phyloP scores from a whole-genome alignment of 306 rosid genomes.

The Geum urbanum region DNA sequence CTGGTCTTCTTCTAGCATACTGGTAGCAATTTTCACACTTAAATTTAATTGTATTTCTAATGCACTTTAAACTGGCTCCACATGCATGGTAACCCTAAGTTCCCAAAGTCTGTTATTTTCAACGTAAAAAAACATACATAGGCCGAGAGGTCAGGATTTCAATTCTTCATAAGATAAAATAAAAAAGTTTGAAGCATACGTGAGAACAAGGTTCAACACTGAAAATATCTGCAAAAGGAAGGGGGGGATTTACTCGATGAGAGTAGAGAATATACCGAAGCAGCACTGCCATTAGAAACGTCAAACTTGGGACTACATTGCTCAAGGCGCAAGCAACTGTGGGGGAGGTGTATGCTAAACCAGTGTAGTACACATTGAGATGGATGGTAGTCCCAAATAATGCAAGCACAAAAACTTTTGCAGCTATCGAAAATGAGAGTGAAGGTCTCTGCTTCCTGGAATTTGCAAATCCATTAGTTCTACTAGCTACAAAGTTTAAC shows the following conservation, averaged over 20 bases:
- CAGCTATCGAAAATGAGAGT: constrained; percentile 14
- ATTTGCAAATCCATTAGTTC: neutral
- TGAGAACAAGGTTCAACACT: neutral
- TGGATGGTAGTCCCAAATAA: constrained; percentile 35
- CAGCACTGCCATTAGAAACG: constrained; percentile 29
- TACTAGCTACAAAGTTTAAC: neutral
- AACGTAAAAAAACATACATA: no score
- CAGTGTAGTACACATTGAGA: constrained; percentile 32
- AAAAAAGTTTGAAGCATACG: neutral
- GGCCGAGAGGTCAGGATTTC: no score
- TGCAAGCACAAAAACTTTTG: constrained; percentile 31
- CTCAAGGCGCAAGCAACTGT: constrained; percentile 35
- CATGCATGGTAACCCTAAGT: neutral
- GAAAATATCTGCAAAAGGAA: neutral
- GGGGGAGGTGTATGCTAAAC: constrained; percentile 29
- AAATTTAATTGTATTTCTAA: neutral
- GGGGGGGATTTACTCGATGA: neutral
- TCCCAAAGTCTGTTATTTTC: no score
- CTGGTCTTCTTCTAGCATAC: neutral
- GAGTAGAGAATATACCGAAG: constrained; percentile 21
- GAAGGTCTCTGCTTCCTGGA: constrained; percentile 34
- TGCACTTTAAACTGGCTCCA: neutral
- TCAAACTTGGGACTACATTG: constrained; percentile 33
- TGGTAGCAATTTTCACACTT: no score
- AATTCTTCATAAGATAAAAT: no score